Evolutionary conservation across 169 alveolate species (phyloP).

Genomic region (Cryptosporidium meleagridis): DNA sequence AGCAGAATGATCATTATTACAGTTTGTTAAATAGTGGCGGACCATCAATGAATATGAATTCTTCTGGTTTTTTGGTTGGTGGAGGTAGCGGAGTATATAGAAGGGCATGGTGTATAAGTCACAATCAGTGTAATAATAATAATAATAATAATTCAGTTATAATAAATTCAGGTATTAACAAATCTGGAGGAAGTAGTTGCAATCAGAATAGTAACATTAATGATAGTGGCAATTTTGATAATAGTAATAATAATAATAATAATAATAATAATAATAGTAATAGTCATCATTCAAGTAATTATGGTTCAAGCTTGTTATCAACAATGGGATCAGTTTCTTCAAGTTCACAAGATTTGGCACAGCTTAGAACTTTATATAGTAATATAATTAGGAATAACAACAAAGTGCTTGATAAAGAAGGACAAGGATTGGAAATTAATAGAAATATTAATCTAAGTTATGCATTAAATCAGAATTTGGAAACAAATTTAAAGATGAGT

Average conservation of each 20-base stretch:
- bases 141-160: not conserved
- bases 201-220: no score
- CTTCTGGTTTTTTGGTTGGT: not conserved
- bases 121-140: constrained; percentile 24
- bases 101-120: constrained; percentile 59
- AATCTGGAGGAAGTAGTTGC: not conserved
- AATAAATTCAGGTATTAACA: not conserved
- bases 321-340: not conserved
- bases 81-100: constrained; percentile 14
- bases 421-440: not conserved
- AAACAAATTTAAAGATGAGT: constrained; percentile 22
- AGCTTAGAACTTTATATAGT: constrained; percentile 11
- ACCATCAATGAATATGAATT: not conserved
- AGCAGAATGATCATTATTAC: constrained; percentile 16
- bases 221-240: no score
- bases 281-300: not conserved
- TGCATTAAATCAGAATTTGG: constrained; percentile 28
- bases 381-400: constrained; percentile 27
- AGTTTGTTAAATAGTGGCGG: not conserved
- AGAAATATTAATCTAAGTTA: not conserved
- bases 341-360: constrained; percentile 16
- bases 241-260: no score
- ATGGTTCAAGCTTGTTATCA: not conserved
- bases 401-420: not conserved
- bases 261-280: no score